A percentile compares a stretch with the other conserved stretches of the same genome.
Evolutionary conservation across 768 basidiomycete genomes (phyloP).

Genomic region (Brasilioporus rufonigricans): DNA sequence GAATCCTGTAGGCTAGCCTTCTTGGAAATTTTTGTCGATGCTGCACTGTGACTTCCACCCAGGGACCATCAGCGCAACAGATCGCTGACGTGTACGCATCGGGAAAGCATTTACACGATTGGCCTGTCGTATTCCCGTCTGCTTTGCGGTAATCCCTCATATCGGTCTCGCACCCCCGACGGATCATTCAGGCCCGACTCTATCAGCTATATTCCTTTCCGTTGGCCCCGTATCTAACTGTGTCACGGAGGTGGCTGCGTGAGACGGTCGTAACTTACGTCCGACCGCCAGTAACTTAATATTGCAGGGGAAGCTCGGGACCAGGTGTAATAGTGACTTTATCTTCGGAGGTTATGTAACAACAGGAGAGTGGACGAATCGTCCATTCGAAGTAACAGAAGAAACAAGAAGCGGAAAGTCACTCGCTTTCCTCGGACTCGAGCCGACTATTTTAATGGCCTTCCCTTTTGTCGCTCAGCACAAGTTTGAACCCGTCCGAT

Average conservation of each 20-base stretch:
- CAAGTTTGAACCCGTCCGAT: conserved; percentile 2
- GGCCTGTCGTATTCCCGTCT: neutral
- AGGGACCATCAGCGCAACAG: conserved; percentile 22
- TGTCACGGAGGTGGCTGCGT: neutral
- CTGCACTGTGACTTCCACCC: conserved; percentile 8
- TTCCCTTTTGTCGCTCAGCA: no score
- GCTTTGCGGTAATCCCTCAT: neutral
- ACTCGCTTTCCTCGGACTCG: conserved; percentile 15
- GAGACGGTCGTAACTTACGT: no score
- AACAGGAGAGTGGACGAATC: conserved; percentile 5
- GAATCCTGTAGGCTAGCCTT: conserved; percentile 11
- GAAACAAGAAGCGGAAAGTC: conserved; percentile 21
- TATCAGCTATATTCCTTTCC: no score
- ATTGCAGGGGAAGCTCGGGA: conserved; percentile 15
- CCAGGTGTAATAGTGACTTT: conserved; percentile 23
- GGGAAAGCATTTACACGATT: neutral
- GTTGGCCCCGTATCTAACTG: no score
- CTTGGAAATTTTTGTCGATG: conserved; percentile 19
- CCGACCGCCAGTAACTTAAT: no score
- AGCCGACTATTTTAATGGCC: conserved; percentile 15
- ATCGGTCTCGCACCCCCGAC: no score
- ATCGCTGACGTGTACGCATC: no score
- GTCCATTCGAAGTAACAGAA: no score
- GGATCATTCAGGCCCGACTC: no score
- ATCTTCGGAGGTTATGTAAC: conserved; percentile 28